These are phyloP conservation scores for Dendrobium catenatum DNA, from an alignment of 106 monocot species.

Conservation along the genomic window DNA sequence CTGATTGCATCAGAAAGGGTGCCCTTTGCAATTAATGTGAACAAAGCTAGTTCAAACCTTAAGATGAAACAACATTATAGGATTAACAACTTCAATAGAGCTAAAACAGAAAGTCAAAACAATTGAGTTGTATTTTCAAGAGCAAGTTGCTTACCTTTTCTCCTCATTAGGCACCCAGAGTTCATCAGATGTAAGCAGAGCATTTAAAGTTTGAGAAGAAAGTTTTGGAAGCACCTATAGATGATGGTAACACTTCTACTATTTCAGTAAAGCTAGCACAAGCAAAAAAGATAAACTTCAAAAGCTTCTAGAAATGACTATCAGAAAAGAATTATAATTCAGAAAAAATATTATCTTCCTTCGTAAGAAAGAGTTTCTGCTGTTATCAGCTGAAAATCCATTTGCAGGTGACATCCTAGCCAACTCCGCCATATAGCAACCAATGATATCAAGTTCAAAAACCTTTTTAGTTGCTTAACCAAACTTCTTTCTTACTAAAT, in stretches of 20 bases:
- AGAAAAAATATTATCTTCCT: background rate
- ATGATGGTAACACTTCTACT: background rate
- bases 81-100: background rate
- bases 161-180: constrained; percentile 98
- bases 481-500: background rate
- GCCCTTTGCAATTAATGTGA: constrained; percentile 64
- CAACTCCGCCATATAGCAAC: background rate
- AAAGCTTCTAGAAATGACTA: background rate
- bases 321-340: background rate
- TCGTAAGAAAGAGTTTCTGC: too few relatives aligned
- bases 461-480: background rate
- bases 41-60: constrained; percentile 94
- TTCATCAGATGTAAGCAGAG: constrained; percentile 88
- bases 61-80: constrained; percentile 8
- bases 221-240: constrained; percentile 85
- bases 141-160: constrained; percentile 51
- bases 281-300: background rate
- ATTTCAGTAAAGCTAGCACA: background rate
- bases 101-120: constrained; percentile 1
- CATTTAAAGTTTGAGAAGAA: constrained; percentile 89
- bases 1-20: constrained; percentile 40
- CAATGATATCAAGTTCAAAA: background rate
- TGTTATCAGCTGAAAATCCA: too few relatives aligned
- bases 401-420: too few relatives aligned
- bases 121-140: background rate